Conservation (phyloP, 1,284 basidiomycete species). For the Garcileccinum viscosum region DNA sequence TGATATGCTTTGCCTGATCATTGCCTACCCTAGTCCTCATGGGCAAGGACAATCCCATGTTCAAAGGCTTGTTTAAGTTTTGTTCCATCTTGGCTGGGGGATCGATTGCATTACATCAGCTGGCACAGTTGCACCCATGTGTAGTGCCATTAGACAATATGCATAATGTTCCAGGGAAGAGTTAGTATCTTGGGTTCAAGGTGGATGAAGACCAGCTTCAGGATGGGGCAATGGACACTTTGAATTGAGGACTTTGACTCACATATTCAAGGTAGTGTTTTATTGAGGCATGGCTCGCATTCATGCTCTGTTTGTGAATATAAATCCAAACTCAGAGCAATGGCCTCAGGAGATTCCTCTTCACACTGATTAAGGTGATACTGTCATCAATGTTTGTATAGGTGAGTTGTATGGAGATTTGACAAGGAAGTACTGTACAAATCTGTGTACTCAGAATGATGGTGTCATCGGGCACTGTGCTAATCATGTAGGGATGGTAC, state of each 20-base stretch:
- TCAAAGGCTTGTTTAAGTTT: constrained; percentile 97
- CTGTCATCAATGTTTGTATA: constrained; percentile 84
- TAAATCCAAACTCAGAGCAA: constrained; percentile 60
- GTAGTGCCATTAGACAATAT: constrained; percentile 86
- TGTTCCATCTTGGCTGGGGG: constrained; percentile 97
- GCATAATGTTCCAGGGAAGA: constrained; percentile 81
- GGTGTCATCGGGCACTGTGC: constrained; percentile 88
- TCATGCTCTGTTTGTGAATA: neutral
- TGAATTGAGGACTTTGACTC: constrained; percentile 80
- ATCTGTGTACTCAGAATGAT: constrained; percentile 63
- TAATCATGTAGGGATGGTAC: constrained; percentile 74
- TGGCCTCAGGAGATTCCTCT: constrained; percentile 75
- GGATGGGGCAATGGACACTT: constrained; percentile 56
- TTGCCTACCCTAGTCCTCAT: constrained; percentile 65
- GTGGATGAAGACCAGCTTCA: constrained; percentile 37
- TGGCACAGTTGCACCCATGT: constrained; percentile 72
- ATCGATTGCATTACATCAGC: constrained; percentile 84
- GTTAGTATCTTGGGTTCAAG: constrained; percentile 64
- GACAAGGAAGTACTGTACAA: neutral
- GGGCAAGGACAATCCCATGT: constrained; percentile 96
- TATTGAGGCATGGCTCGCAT: constrained; percentile 51
- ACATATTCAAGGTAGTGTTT: constrained; percentile 83
- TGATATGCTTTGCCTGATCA: constrained; percentile 8
- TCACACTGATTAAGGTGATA: constrained; percentile 81
- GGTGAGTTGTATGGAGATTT: constrained; percentile 35